Evolutionary conservation across 257 asterid species (phyloP).

Genomic region (Anisodus tanguticus): DNA sequence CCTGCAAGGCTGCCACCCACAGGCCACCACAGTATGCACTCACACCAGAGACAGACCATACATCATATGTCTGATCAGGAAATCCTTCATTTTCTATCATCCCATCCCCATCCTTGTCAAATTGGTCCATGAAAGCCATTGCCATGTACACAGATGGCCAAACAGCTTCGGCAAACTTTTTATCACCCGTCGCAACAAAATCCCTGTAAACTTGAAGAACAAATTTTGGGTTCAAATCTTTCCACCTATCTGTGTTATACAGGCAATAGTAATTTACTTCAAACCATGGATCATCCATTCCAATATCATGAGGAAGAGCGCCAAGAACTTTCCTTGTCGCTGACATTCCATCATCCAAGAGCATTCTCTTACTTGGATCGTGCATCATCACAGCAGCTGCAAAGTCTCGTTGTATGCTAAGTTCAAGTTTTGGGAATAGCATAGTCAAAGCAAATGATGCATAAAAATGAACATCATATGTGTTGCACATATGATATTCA

Average conservation of each 20-base stretch:
- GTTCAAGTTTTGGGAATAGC: conserved; percentile 90
- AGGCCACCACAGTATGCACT: conserved; percentile 98
- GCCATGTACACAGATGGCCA: conserved; percentile 98
- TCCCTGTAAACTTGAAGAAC: conserved; percentile 95
- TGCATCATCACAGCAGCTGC: conserved; percentile 98
- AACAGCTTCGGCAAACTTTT: conserved; percentile 70
- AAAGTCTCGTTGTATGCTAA: conserved; percentile 90
- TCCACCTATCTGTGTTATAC: conserved; percentile 92
- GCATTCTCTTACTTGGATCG: conserved; percentile 70
- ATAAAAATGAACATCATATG: conserved; percentile 94
- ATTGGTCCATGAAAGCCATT: conserved; percentile 96
- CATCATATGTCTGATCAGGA: conserved; percentile 96
- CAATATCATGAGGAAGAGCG: conserved; percentile 97
- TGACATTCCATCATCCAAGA: conserved; percentile 68
- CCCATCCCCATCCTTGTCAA: conserved; percentile 96
- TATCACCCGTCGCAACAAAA: conserved; percentile 74
- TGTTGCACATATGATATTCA: conserved; percentile 94
- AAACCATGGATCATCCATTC: conserved; percentile 96
- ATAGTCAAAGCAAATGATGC: conserved; percentile 76
- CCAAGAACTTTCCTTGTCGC: conserved; percentile 83
- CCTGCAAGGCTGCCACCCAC: conserved; percentile 99
- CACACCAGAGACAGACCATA: conserved; percentile 90
- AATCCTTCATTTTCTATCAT: conserved; percentile 97
- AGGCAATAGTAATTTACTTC: conserved; percentile 80
- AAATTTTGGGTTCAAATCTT: conserved; percentile 93